phyloP scores from a whole-genome alignment of 2,329 filamentous ascomycete species.

The Mycosphaerella arachidis region DNA sequence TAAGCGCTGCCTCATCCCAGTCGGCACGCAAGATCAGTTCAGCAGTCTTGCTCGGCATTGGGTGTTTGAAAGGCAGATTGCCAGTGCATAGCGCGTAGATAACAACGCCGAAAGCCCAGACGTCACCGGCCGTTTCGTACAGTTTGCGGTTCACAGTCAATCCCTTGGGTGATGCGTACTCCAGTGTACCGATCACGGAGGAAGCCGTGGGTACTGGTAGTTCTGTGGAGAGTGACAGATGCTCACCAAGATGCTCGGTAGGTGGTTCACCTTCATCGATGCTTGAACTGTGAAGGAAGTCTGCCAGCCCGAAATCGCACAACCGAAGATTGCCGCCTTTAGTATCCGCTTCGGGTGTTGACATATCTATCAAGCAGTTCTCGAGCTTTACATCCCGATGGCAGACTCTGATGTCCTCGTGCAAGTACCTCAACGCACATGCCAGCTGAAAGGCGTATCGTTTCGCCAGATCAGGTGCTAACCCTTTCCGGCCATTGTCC shows the following conservation, averaged over 20 bases:
- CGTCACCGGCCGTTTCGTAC: constrained; percentile 55
- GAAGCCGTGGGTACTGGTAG: constrained; percentile 22
- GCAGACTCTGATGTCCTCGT: constrained; percentile 62
- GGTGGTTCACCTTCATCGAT: constrained; percentile 15
- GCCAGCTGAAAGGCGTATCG: constrained; percentile 61
- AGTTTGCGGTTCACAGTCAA: constrained; percentile 41
- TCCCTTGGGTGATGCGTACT: constrained; percentile 49
- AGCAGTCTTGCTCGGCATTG: constrained; percentile 55
- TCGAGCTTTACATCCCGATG: constrained; percentile 67
- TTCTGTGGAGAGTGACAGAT: constrained; percentile 16
- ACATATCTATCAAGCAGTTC: constrained; percentile 60
- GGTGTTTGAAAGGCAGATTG: constrained; percentile 58
- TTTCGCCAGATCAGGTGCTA: constrained; percentile 50
- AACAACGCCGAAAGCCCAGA: constrained; percentile 65
- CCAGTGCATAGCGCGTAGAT: constrained; percentile 59
- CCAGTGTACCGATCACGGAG: constrained; percentile 57
- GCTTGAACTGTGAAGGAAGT: constrained; percentile 56
- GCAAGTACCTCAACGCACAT: constrained; percentile 60
- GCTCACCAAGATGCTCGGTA: constrained; percentile 9
- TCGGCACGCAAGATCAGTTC: constrained; percentile 56
- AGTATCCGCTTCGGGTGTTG: constrained; percentile 42
- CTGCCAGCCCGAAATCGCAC: constrained; percentile 66
- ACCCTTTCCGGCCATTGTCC: constrained; percentile 33
- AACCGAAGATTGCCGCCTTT: constrained; percentile 56
- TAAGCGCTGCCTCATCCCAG: constrained; percentile 52